A percentile compares a stretch with the other conserved stretches of the same genome.
phyloP scores from a whole-genome alignment of 495 filamentous ascomycete genomes.

The Aspergillus bertholletiae region DNA sequence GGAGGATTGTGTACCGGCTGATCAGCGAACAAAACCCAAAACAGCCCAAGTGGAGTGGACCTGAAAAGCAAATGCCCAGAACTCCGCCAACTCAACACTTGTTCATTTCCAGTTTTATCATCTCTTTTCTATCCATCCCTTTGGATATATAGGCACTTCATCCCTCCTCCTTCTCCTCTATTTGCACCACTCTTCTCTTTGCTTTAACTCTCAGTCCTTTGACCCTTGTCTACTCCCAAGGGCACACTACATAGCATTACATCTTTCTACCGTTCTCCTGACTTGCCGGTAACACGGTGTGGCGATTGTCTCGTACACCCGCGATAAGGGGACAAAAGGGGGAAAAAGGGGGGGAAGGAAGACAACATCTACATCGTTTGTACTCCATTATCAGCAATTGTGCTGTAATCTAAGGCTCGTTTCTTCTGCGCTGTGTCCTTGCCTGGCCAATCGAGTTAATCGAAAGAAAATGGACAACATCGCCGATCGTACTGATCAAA shows the following conservation, averaged over 20 bases:
- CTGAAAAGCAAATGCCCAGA: slow-evolving; percentile 2
- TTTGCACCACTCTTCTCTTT: background rate
- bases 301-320: background rate
- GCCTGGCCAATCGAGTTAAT: background rate
- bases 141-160: background rate
- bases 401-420: background rate
- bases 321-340: background rate
- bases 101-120: background rate
- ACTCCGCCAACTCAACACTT: slow-evolving; percentile 3
- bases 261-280: background rate
- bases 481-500: slow-evolving; percentile 9
- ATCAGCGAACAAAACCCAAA: background rate
- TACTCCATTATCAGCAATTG: background rate
- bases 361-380: background rate
- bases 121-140: background rate
- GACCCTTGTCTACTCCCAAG: background rate
- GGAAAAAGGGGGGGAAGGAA: background rate
- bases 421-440: background rate
- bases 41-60: slow-evolving; percentile 7
- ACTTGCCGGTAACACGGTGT: background rate
- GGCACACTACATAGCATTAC: background rate
- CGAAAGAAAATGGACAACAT: slow-evolving; percentile 8
- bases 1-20: background rate
- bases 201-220: background rate
- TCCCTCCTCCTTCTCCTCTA: background rate